These are phyloP conservation scores for Globisporangium spinosum DNA, from an alignment of 352 stramenopile genomes.

Conservation along the genomic window DNA sequence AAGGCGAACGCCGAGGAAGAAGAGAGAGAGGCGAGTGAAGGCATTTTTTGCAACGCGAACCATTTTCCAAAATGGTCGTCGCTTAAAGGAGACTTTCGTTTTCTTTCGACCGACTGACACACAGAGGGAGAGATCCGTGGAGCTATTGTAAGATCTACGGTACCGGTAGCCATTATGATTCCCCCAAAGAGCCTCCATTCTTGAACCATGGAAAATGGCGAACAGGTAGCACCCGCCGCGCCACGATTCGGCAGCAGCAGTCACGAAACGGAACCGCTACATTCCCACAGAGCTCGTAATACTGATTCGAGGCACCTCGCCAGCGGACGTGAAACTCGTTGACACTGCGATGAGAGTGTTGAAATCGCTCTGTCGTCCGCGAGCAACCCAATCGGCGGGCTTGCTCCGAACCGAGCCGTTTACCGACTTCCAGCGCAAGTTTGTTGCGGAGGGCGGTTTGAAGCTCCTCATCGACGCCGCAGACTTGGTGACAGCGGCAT, in stretches of 20 bases:
- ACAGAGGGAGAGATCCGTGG: too few species aligned
- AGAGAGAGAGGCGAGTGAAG: too few species aligned
- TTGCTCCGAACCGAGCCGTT: background rate
- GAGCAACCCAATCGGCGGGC: background rate
- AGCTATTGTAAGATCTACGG: too few species aligned
- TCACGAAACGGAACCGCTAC: slow-evolving; percentile 17
- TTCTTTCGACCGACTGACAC: too few species aligned
- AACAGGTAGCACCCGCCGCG: background rate
- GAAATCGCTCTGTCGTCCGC: slow-evolving; percentile 11
- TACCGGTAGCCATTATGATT: too few species aligned
- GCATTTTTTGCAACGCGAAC: too few species aligned
- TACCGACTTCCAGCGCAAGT: slow-evolving; percentile 13
- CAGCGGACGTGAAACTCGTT: background rate
- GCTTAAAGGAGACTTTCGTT: too few species aligned
- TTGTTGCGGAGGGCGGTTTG: slow-evolving; percentile 13
- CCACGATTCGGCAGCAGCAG: background rate
- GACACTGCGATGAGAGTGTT: background rate
- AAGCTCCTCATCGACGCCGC: slow-evolving; percentile 15
- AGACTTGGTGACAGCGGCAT: slow-evolving; percentile 2
- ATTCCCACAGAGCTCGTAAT: slow-evolving; percentile 11
- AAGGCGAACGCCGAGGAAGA: too few species aligned
- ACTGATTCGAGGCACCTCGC: background rate
- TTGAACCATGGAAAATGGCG: background rate
- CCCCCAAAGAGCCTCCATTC: too few species aligned
- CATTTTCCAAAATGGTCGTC: too few species aligned